Conservation (phyloP, 2,329 filamentous ascomycete genomes). For the Phaeosphaeria sp. region DNA sequence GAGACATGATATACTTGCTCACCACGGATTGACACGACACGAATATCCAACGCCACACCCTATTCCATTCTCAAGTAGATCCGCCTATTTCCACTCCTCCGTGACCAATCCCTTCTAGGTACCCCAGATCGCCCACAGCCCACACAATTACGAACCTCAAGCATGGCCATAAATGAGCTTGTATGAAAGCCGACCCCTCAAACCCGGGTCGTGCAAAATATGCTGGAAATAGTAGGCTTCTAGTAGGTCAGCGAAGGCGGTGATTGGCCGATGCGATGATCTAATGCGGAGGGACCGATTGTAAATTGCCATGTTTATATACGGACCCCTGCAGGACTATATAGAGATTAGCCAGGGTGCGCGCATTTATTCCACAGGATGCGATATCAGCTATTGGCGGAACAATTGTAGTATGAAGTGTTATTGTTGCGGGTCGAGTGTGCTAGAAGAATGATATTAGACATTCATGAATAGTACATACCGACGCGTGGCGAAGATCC, state of each 20-base stretch:
- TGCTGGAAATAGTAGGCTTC: slow-evolving; percentile 5
- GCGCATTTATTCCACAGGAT: slow-evolving; percentile 29
- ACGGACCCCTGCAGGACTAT: slow-evolving; percentile 38
- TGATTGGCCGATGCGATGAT: slow-evolving; percentile 10
- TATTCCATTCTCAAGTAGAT: not conserved
- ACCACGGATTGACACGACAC: not conserved
- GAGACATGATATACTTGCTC: not conserved
- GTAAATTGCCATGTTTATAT: slow-evolving; percentile 27
- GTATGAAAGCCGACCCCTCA: slow-evolving; percentile 8
- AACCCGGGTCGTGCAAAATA: slow-evolving; percentile 6
- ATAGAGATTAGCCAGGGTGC: slow-evolving; percentile 32
- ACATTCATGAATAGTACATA: not conserved
- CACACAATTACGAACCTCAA: slow-evolving; percentile 8
- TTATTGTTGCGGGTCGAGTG: too few species aligned
- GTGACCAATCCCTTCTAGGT: slow-evolving; percentile 9
- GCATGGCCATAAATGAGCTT: slow-evolving; percentile 10
- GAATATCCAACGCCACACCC: slow-evolving; percentile 5
- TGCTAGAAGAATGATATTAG: not conserved
- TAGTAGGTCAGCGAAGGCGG: not conserved
- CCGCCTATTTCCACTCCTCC: not conserved
- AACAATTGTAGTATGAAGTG: too few species aligned
- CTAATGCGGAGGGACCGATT: slow-evolving; percentile 5
- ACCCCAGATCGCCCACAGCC: slow-evolving; percentile 2
- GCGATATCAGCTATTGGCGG: not conserved
- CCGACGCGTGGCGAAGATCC: too few species aligned